Base-by-base conservation (phyloP, 2,329 filamentous ascomycete genomes). In the Chaetoscypha palmicola region DNA sequence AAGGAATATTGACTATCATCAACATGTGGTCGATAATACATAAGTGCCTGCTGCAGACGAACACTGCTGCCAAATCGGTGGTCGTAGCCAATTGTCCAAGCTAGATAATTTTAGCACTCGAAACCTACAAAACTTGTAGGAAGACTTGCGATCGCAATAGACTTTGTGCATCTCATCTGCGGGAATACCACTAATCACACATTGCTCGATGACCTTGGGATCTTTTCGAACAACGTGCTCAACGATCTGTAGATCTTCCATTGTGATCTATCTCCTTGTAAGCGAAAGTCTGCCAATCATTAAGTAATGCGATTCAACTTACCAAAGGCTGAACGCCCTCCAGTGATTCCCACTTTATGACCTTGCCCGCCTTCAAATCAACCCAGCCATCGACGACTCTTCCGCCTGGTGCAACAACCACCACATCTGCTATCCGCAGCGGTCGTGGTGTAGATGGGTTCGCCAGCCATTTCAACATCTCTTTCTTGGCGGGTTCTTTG, bases 61-160 rank as follows among this genome's bases (percentile, higher is more conserved):
- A 87, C 72, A 33, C 71, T 71, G 62, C 69, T 91, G 49, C 89
- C 90, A 58, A 89, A 92, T 34, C 90, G 82, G 68, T 94, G 86
- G 57, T 96, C 90, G 61, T 88, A 94, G 38, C 90, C 90, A 64
- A 96, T 94, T 1, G 90, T 94, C 90, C 90, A 96, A 9, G 87
- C 77, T 80, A 49, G 8, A 26, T 39, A 33, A 43, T n/a, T 36
- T 60, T 48, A 58, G 49, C 22, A 43, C 20, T 26, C 7, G n/a
- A 37, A 21, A 14, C n/a, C 5, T 22, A 19, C 17, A n/a, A 31
- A 31, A n/a, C 22, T n/a, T 26, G 4, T 33, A 7, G 5, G 4
- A 21, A 4, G 26, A 73, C 75, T 66, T 62, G 74, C 79, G 88
- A 62, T 96, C 90, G 65, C 89, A 94, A 69, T 94, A 95, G 37